Percentiles rank a stretch among this genome's conserved stretches.
Evolutionary conservation across 2,329 filamentous ascomycete genomes (phyloP).

Genomic region (Botrytis aclada): DNA sequence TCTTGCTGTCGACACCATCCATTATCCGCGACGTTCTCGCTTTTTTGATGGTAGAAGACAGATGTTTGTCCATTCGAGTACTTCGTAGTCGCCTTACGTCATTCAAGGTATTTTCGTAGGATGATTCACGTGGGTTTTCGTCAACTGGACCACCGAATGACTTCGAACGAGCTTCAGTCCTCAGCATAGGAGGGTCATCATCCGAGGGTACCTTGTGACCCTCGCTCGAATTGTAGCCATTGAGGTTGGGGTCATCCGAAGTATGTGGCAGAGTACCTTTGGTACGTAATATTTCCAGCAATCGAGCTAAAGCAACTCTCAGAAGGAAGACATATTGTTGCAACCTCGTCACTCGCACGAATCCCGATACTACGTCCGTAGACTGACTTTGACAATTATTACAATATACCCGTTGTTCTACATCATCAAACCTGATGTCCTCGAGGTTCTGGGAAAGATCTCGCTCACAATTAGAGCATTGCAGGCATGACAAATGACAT

Average conservation of each 20-base stretch:
- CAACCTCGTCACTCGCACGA: constrained; percentile 77
- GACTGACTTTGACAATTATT: constrained; percentile 58
- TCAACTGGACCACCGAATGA: constrained; percentile 63
- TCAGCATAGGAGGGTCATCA: constrained; percentile 52
- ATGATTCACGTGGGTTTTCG: constrained; percentile 63
- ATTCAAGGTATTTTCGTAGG: constrained; percentile 92
- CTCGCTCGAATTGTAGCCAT: constrained; percentile 64
- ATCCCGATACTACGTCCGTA: constrained; percentile 54
- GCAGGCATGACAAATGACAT: constrained; percentile 80
- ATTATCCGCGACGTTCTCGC: constrained; percentile 89
- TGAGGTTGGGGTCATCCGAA: constrained; percentile 67
- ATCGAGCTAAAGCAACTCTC: constrained; percentile 82
- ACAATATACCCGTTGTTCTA: constrained; percentile 70
- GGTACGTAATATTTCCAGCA: constrained; percentile 81
- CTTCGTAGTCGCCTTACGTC: constrained; percentile 90
- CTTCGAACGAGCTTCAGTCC: constrained; percentile 68
- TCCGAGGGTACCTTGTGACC: constrained; percentile 54
- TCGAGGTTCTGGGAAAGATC: constrained; percentile 67
- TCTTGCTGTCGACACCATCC: constrained; percentile 73
- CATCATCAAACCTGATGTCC: constrained; percentile 69
- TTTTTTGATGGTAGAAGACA: constrained; percentile 89
- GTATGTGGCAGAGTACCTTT: constrained; percentile 77
- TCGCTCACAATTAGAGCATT: constrained; percentile 65
- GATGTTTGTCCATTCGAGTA: constrained; percentile 87
- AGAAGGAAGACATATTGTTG: constrained; percentile 94